These are phyloP conservation scores for Nitzschia sp. DNA, from an alignment of 108 stramenopile species.

Conservation along the genomic window DNA sequence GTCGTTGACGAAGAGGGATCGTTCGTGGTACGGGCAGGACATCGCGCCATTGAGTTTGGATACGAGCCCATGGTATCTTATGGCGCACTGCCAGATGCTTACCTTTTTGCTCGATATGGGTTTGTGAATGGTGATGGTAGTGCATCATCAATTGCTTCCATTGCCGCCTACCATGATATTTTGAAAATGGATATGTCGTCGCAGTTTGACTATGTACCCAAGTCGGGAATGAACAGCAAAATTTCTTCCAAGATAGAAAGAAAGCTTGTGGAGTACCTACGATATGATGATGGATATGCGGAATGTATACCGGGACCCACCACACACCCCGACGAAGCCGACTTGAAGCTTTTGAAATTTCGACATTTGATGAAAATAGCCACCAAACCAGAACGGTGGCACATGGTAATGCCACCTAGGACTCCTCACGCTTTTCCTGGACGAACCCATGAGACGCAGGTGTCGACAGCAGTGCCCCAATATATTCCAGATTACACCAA, in stretches of 20 bases:
- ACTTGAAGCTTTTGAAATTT: constrained; percentile 75
- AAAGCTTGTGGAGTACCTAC: constrained; percentile 58
- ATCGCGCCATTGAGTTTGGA: constrained; percentile 27
- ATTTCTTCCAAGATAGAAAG: constrained; percentile 38
- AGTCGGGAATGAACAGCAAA: constrained; percentile 23
- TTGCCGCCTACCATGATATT: constrained; percentile 47
- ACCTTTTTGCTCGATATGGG: constrained; percentile 76
- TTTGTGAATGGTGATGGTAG: constrained; percentile 85
- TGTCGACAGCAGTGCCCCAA: constrained; percentile 16
- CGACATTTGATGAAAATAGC: constrained; percentile 60
- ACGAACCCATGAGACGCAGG: constrained; percentile 13
- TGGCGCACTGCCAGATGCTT: constrained; percentile 65
- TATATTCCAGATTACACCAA: constrained; percentile 28
- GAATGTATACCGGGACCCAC: constrained; percentile 47
- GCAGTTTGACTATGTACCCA: constrained; percentile 58
- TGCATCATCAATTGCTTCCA: constrained; percentile 51
- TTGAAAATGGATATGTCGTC: constrained; percentile 36
- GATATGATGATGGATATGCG: constrained; percentile 78
- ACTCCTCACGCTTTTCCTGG: constrained; percentile 46
- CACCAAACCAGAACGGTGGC: constrained; percentile 56
- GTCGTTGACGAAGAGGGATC: constrained; percentile 34
- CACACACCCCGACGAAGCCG: constrained; percentile 35
- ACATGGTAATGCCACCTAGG: constrained; percentile 48
- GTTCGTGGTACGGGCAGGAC: constrained; percentile 43
- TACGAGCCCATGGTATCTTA: constrained; percentile 64